Conservation (phyloP, 1,284 basidiomycete species). For the Malassezia brasiliensis region DNA sequence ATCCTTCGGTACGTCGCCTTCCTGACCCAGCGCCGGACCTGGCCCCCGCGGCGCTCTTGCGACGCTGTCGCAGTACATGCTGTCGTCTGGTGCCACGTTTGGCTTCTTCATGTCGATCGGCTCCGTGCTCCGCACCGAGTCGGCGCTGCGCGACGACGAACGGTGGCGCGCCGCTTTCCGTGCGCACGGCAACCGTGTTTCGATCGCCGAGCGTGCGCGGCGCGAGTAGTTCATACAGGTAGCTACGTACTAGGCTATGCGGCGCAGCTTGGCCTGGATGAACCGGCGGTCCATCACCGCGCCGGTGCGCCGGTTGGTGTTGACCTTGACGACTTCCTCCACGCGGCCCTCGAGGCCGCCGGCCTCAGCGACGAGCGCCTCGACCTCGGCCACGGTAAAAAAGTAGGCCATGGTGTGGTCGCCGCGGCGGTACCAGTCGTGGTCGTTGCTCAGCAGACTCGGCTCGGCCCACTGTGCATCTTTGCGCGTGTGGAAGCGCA, state of each 20-base stretch:
- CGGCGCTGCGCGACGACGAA: constrained; percentile 3
- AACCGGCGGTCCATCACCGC: constrained; percentile 20
- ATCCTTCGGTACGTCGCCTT: constrained; percentile 28
- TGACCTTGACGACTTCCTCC: constrained; percentile 25
- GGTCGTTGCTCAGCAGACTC: constrained; percentile 27
- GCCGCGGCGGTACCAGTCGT: constrained; percentile 44
- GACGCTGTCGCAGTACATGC: constrained; percentile 42
- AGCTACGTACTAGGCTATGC: background rate
- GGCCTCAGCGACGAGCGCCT: constrained; percentile 14
- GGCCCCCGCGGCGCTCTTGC: constrained; percentile 36
- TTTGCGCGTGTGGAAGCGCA: constrained; percentile 46
- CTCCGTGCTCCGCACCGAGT: constrained; percentile 39
- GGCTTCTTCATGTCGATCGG: constrained; percentile 46
- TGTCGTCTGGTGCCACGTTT: constrained; percentile 40
- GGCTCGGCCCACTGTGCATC: constrained; percentile 43
- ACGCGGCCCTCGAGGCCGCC: constrained; percentile 27
- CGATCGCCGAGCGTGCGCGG: background rate
- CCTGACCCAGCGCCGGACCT: constrained; percentile 27
- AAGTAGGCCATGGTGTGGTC: constrained; percentile 50
- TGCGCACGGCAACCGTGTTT: constrained; percentile 9
- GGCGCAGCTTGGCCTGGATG: constrained; percentile 18
- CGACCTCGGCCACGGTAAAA: constrained; percentile 37
- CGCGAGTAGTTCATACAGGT: too few species aligned
- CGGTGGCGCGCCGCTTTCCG: constrained; percentile 17
- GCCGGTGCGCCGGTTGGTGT: constrained; percentile 30